Evolutionary conservation across 2,329 filamentous ascomycete genomes (phyloP), one percentile per base, ranked within the genome.

Genomic region (Cladorrhinum sp.): DNA sequence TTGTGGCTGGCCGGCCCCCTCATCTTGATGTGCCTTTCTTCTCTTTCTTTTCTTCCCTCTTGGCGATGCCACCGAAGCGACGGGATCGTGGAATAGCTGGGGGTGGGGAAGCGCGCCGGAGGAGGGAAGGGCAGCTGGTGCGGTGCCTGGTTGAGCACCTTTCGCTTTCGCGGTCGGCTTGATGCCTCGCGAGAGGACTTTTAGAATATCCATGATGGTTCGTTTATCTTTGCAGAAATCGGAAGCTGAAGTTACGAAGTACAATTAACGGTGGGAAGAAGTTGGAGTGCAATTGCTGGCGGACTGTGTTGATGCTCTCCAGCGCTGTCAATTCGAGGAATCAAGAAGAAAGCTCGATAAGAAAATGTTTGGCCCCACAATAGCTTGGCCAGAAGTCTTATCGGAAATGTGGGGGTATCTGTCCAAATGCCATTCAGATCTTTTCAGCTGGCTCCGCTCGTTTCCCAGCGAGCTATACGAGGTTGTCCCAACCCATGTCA

Each of bases 131-230:
- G 51, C 51, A 16, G 30, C n/a, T 59, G 79, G 82, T 2, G 76
- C 68, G 20, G 74, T 64, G 28, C 73, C 69, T 28, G 68, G 68
- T 28, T 73, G 70, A 46, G 74, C 71, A 18, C 70, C 68, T 10
- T 69, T 63, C 55, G 75, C 79, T 60, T 76, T 79, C 4, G 77
- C 70, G 14, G 79, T 79, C 79, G 57, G 46, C 55, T 89, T 91
- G 2, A 85, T 86, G 60, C 88, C 88, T 55, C 89, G 82, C 36
- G 89, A 90, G 62, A 92, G 78, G 30, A 92, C 77, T 69, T 87
- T 91, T 70, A 91, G 79, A 58, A 91, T 86, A 75, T 92, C 88
- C 88, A 90, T 90, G 59, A 54, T 67, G 33, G 21, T n/a, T 18
- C 24, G 36, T 52, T 39, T n/a, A 26, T 60, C 30, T 51, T 46